Evolutionary conservation across 345 rosid genomes (phyloP).

Genomic region (Linum trigynum): DNA sequence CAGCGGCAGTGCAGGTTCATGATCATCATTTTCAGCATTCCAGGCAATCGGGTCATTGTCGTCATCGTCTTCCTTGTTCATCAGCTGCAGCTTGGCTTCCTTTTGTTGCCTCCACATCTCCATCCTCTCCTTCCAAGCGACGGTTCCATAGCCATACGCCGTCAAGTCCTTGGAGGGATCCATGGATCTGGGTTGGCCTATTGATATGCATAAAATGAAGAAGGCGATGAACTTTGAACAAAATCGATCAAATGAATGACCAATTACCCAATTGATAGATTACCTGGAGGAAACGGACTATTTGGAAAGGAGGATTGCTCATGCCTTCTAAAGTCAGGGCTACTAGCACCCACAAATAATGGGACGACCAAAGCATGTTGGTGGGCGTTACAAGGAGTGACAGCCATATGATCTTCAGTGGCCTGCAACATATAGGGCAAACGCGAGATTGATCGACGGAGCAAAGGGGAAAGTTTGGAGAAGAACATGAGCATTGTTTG

Average conservation of each 20-base stretch:
- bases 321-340: constrained; percentile 22
- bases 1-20: constrained; percentile 38
- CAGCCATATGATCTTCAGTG: background rate
- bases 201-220: background rate
- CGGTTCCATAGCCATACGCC: constrained; percentile 47
- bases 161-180: constrained; percentile 47
- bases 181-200: constrained; percentile 40
- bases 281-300: constrained; percentile 23
- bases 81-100: constrained; percentile 20
- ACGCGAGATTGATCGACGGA: no score
- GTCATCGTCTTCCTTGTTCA: constrained; percentile 19
- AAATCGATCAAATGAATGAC: background rate
- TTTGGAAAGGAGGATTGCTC: constrained; percentile 24
- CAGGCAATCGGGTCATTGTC: constrained; percentile 17
- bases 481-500: no score
- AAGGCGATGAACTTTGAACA: no score
- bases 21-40: constrained; percentile 19
- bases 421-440: no score
- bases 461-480: background rate
- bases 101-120: constrained; percentile 35
- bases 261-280: background rate
- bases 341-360: constrained; percentile 20
- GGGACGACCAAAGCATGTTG: constrained; percentile 42
- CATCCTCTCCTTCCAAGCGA: constrained; percentile 53
- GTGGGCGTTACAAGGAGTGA: constrained; percentile 23